Evolutionary conservation across 2,329 filamentous ascomycete genomes (phyloP).

Genomic region (Pseudocercospora eumusae): DNA sequence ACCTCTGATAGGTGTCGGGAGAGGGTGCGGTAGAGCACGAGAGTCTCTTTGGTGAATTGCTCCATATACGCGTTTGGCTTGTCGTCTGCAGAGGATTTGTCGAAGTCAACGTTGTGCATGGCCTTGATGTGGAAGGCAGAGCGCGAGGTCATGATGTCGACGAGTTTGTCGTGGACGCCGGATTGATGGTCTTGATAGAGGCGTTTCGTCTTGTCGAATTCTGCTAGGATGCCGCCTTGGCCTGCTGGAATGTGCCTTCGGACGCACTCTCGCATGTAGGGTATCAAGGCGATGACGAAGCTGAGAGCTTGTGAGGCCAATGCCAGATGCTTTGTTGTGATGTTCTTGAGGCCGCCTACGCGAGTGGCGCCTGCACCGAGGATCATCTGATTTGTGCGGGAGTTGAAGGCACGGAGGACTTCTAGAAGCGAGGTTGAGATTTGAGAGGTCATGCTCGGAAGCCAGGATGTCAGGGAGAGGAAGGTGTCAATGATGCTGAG

Average conservation of each 20-base stretch:
- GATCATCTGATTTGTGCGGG: conserved; percentile 91
- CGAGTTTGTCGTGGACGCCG: conserved; percentile 87
- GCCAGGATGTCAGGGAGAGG: conserved; percentile 76
- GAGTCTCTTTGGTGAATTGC: conserved; percentile 81
- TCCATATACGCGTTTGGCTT: conserved; percentile 73
- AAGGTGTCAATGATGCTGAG: conserved; percentile 80
- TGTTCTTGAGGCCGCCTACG: conserved; percentile 89
- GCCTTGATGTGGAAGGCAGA: conserved; percentile 72
- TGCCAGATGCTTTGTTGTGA: conserved; percentile 92
- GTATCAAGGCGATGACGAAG: conserved; percentile 83
- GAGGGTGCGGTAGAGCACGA: conserved; percentile 78
- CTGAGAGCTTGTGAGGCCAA: conserved; percentile 85
- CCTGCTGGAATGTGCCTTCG: conserved; percentile 65
- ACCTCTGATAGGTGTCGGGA: conserved; percentile 77
- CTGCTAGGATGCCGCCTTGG: conserved; percentile 62
- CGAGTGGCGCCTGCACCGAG: conserved; percentile 88
- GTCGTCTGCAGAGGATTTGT: conserved; percentile 47
- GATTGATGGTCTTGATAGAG: conserved; percentile 86
- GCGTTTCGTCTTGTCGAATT: conserved; percentile 85
- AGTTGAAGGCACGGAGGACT: conserved; percentile 92
- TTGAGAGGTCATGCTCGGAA: conserved; percentile 86
- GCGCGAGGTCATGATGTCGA: conserved; percentile 85
- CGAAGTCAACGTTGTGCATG: conserved; percentile 76
- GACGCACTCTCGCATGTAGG: conserved; percentile 88
- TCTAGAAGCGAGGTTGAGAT: conserved; percentile 77